Percentiles rank a stretch among this genome's conserved stretches.
These are phyloP conservation scores for Gossypium australe DNA, from an alignment of 345 rosid genomes.

Conservation along the genomic window DNA sequence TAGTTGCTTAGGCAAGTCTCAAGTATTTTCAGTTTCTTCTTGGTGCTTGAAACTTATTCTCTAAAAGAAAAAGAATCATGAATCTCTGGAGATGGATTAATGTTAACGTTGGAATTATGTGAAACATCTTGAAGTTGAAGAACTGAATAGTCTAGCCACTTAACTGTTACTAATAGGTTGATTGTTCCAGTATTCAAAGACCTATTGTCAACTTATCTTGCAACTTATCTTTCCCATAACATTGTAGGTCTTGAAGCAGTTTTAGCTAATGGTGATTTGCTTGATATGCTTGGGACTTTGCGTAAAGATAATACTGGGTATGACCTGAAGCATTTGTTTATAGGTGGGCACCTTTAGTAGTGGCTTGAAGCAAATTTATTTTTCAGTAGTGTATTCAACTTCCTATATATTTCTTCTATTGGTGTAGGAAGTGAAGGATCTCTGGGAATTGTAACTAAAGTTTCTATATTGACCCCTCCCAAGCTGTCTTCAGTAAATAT, in stretches of 20 bases:
- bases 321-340: constrained; percentile 90
- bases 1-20: constrained; percentile 1
- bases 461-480: constrained; percentile 81
- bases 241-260: constrained; percentile 82
- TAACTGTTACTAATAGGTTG: not conserved
- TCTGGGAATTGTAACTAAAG: constrained; percentile 89
- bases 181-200: not conserved
- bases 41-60: not conserved
- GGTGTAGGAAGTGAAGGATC: constrained; percentile 91
- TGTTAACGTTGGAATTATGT: not conserved
- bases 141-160: not conserved
- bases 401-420: constrained; percentile 8
- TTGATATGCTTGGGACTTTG: constrained; percentile 90
- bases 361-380: not conserved
- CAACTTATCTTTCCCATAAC: not conserved
- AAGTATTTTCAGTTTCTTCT: constrained; percentile 2
- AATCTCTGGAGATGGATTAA: not conserved
- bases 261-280: constrained; percentile 80
- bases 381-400: constrained; percentile 4
- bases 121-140: not conserved
- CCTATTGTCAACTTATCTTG: not conserved
- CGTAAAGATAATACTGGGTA: constrained; percentile 98
- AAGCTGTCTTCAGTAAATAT: constrained; percentile 74
- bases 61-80: not conserved
- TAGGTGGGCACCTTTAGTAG: constrained; percentile 40